These are phyloP conservation scores for Crithidia brevicula DNA, from an alignment of 208 protist species.

Conservation along the genomic window DNA sequence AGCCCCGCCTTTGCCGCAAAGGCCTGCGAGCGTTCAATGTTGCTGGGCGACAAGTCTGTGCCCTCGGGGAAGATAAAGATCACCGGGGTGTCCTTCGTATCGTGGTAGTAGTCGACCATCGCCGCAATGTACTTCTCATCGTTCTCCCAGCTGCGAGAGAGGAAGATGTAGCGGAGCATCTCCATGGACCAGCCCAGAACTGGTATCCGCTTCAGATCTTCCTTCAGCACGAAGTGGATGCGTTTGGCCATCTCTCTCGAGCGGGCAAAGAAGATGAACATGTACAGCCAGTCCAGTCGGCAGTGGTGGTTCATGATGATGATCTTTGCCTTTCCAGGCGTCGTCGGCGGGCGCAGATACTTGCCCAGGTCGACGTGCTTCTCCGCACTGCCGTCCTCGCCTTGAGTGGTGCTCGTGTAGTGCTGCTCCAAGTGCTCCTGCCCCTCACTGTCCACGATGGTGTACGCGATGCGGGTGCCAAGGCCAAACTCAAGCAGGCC, in stretches of 20 bases:
- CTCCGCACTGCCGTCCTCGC: constrained; percentile 13
- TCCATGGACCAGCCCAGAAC: constrained; percentile 84
- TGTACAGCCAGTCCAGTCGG: constrained; percentile 79
- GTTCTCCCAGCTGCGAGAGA: constrained; percentile 72
- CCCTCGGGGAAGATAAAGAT: constrained; percentile 89
- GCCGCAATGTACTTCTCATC: constrained; percentile 68
- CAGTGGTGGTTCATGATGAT: constrained; percentile 89
- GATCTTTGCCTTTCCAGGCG: constrained; percentile 74
- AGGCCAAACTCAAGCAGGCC: constrained; percentile 58
- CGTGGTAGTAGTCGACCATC: constrained; percentile 62
- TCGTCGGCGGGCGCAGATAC: constrained; percentile 43
- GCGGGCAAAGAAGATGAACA: constrained; percentile 47
- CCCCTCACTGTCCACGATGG: constrained; percentile 56
- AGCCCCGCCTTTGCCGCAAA: constrained; percentile 60
- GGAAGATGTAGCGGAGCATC: constrained; percentile 85
- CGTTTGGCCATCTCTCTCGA: constrained; percentile 22
- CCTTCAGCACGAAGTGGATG: constrained; percentile 81
- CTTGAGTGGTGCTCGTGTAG: constrained; percentile 7
- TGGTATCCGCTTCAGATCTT: constrained; percentile 50
- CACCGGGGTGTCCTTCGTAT: constrained; percentile 36
- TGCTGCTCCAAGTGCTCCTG: constrained; percentile 42
- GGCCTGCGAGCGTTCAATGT: constrained; percentile 62
- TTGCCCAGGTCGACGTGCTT: constrained; percentile 23
- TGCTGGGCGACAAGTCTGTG: constrained; percentile 79
- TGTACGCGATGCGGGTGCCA: constrained; percentile 65